Evolutionary conservation across 1,284 basidiomycete genomes (phyloP), one percentile per base, ranked within the genome.

Genomic region (Leucoagaricus sp.): DNA sequence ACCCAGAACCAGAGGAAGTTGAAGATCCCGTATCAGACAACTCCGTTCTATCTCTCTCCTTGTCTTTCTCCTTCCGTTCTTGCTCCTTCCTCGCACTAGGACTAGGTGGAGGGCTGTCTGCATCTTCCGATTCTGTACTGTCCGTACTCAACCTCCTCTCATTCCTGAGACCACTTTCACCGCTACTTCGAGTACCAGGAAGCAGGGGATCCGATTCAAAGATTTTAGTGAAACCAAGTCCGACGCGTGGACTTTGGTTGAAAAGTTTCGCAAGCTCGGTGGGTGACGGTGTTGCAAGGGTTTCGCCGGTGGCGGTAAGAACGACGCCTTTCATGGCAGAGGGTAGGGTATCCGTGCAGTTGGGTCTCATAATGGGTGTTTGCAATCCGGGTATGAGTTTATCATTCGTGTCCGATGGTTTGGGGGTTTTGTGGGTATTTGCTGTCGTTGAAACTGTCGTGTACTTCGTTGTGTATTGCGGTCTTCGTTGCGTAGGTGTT

Each of bases 271-370:
- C 78, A 1, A 90, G 75, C 65, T 86, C 85, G 0, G 77, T 74
- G 0, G 86, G 85, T 1, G 80, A 77, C 0, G 90, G 90, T 10
- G 89, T 92, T 3, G 81, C 75, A 3, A 93, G 74, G 0, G 77
- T 73, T 65, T 90, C 83, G 4, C 90, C 90, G 0, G 89, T 91
- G 2, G 82, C 74, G 0, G 90, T 91, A 33, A 91, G 75, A 36
- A 93, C 78, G 33, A 92, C 86, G 2, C 90, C 90, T 67, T 89
- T 89, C 91, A 93, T 93, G 0, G 90, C 89, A 1, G 86, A 88
- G 1, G 80, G 80, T 19, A 72, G 62, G 23, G 60, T 65, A 17
- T 69, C 69, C 1, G 72, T 66, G 58, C 64, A 63, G 19, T 60
- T 42, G 0, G 69, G 63, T 21, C 74, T 69, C 9, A 67, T 60